A percentile compares a stretch with the other conserved stretches of the same genome.
These are phyloP conservation scores for Cercophora samala DNA, from an alignment of 495 filamentous ascomycete genomes.

Conservation along the genomic window DNA sequence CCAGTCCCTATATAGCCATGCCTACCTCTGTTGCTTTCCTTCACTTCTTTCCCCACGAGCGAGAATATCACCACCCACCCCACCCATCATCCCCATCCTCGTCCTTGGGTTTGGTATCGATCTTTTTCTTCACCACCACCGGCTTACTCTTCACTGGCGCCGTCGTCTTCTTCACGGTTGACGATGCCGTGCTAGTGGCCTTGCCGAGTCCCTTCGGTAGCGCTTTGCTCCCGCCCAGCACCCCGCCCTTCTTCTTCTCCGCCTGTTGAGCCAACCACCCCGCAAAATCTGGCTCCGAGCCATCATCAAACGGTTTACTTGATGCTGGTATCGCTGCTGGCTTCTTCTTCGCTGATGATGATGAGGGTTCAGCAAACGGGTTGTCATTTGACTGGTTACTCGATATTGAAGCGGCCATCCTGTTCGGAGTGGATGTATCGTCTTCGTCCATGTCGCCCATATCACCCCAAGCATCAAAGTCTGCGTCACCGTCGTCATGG, in stretches of 20 bases:
- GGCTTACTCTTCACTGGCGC: conserved; percentile 28
- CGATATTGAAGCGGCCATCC: conserved; percentile 30
- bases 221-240: conserved; percentile 46
- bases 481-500: conserved; percentile 43
- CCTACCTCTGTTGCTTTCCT: neutral
- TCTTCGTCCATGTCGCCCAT: conserved; percentile 53
- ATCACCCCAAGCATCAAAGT: conserved; percentile 69
- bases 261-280: conserved; percentile 86
- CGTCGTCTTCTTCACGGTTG: conserved; percentile 26
- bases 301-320: conserved; percentile 66
- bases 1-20: neutral
- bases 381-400: conserved; percentile 27
- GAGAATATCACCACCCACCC: conserved; percentile 58
- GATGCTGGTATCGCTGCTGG: conserved; percentile 31
- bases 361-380: conserved; percentile 15
- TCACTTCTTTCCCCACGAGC: neutral
- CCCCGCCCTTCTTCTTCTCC: conserved; percentile 57
- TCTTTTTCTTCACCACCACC: conserved; percentile 44
- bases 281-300: conserved; percentile 87
- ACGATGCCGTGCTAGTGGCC: conserved; percentile 39
- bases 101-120: conserved; percentile 55
- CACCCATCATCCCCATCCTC: conserved; percentile 58
- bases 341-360: conserved; percentile 18
- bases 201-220: conserved; percentile 77
- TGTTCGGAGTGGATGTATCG: conserved; percentile 46